phyloP scores from a whole-genome alignment of 1,284 basidiomycete genomes.

The Moniliophthora roreri region DNA sequence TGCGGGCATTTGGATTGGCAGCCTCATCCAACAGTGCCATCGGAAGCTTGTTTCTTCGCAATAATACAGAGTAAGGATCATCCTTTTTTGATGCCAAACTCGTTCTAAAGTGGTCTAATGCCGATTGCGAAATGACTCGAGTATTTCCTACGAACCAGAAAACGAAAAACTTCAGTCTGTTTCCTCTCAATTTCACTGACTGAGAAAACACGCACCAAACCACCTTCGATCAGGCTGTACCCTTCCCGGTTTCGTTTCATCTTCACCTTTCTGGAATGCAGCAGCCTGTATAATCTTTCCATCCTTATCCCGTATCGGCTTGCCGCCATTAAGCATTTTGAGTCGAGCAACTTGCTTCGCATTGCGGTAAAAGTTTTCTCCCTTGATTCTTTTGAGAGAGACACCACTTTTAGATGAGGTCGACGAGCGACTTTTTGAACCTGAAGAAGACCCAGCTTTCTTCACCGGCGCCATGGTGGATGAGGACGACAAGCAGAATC shows the following conservation, averaged over 20 bases:
- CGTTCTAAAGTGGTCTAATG: slow-evolving; percentile 91
- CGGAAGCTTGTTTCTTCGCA: slow-evolving; percentile 91
- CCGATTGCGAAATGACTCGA: slow-evolving; percentile 94
- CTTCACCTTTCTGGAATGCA: slow-evolving; percentile 90
- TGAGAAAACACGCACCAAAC: slow-evolving; percentile 73
- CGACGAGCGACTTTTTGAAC: slow-evolving; percentile 57
- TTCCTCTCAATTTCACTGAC: background rate
- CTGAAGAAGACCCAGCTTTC: slow-evolving; percentile 35
- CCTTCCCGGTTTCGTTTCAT: slow-evolving; percentile 83
- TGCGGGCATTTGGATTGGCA: slow-evolving; percentile 72
- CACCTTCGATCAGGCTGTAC: slow-evolving; percentile 92
- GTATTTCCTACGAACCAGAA: slow-evolving; percentile 88
- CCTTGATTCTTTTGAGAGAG: slow-evolving; percentile 75
- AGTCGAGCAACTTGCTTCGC: slow-evolving; percentile 80
- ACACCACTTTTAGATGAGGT: slow-evolving; percentile 43
- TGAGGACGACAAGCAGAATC: background rate
- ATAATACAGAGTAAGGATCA: slow-evolving; percentile 92
- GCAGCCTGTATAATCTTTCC: slow-evolving; percentile 92
- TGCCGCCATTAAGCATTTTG: slow-evolving; percentile 91
- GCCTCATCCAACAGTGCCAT: slow-evolving; percentile 93
- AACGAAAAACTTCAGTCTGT: background rate
- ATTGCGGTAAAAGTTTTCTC: slow-evolving; percentile 93
- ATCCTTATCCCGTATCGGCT: slow-evolving; percentile 84
- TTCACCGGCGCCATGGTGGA: slow-evolving; percentile 55
- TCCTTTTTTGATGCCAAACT: slow-evolving; percentile 81